Evolutionary conservation across 257 asterid genomes (phyloP).

Genomic region (Ajuga chamaepitys): DNA sequence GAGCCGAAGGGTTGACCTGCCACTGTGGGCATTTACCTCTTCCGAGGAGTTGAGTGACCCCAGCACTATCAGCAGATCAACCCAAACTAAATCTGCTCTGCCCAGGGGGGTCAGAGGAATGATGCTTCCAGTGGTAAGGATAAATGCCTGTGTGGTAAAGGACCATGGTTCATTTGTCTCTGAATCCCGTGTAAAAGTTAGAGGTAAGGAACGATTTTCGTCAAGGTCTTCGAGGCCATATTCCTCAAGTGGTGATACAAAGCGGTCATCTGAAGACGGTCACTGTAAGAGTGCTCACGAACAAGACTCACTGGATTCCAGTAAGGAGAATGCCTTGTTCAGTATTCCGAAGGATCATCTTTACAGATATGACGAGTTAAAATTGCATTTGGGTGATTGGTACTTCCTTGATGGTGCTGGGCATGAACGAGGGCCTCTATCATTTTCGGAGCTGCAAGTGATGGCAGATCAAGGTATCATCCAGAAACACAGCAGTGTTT

Average conservation of each 20-base stretch:
- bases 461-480: conserved; percentile 83
- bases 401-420: conserved; percentile 96
- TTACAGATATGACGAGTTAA: conserved; percentile 66
- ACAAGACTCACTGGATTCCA: conserved; percentile 44
- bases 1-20: conserved; percentile 77
- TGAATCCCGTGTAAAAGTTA: conserved; percentile 65
- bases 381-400: conserved; percentile 84
- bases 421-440: conserved; percentile 87
- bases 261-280: conserved; percentile 69
- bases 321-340: conserved; percentile 35
- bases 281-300: conserved; percentile 46
- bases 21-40: conserved; percentile 80
- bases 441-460: conserved; percentile 68
- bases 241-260: conserved; percentile 50
- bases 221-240: conserved; percentile 49
- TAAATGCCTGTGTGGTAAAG: conserved; percentile 93
- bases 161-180: conserved; percentile 84
- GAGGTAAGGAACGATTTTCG: conserved; percentile 61
- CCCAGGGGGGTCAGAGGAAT: conserved; percentile 67
- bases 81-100: conserved; percentile 41
- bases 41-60: conserved; percentile 76
- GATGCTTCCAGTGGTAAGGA: conserved; percentile 89
- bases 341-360: conserved; percentile 54
- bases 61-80: conserved; percentile 32
- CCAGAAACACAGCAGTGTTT: conserved; percentile 68